Base-by-base conservation (phyloP, 1,139 yeast species). In the Magnusiomyces clavatus region DNA sequence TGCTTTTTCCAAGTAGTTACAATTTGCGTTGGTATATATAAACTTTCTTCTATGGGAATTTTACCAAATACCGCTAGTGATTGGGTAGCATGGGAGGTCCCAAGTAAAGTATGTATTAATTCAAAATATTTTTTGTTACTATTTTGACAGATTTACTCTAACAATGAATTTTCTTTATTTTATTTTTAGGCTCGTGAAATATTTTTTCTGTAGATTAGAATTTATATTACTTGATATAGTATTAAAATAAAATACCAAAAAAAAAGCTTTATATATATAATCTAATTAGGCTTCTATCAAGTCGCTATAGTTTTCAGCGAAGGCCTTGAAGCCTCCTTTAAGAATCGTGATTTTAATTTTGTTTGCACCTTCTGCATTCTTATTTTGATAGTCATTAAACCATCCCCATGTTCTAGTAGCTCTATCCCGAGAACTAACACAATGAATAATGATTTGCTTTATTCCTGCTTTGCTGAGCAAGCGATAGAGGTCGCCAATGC, bases 21-120 rank as follows among this genome's bases (percentile, higher is more conserved):
- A 50, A 74, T 90, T 72, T 78, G 74, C 4, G 80, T 89, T 42
- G 98, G 97, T 3, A 64, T 89, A 17, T 89, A 89, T 79, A 92
- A 92, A 68, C 70, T 92, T 58, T 82, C 86, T 61, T 73, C 77
- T 34, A 88, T 92, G 97, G 97, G 97, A 0, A 73, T 92, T 58
- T 80, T 92, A 56, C 98, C 98, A 24, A 87, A 85, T 61, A 82
- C 82, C 42, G 77, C 77, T 49, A 84, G 95, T 56, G 98, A 92
- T 63, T 92, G 97, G 97, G 71, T 92, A 36, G 82, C 90, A 2
- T 90, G 95, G 89, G 94, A 87, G 63, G 61, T 64, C 2, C 70
- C 72, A n/a, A 65, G 77, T n/a, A 53, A 52, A 10, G 75, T 74
- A 39, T 24, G 55, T 37, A 59, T 57, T 43, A 36, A 17, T 14